Percentiles rank a stretch among this genome's conserved stretches.
These are phyloP conservation scores for Pterulicium gracile DNA, from an alignment of 1,284 basidiomycete species.

Conservation along the genomic window DNA sequence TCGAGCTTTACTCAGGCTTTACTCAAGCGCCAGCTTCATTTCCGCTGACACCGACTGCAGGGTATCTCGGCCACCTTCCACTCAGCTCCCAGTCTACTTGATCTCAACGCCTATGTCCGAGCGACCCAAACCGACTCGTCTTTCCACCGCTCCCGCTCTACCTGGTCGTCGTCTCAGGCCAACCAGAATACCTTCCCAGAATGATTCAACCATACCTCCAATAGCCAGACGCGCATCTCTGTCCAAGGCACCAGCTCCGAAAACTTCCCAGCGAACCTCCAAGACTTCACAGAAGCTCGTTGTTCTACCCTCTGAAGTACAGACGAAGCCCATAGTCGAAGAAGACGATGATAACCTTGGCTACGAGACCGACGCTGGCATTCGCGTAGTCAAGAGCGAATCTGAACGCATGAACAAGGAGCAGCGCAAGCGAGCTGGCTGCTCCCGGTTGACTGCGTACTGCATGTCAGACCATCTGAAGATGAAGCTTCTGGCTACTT, in stretches of 20 bases:
- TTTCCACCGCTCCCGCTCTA: not conserved
- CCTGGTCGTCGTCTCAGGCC: not conserved
- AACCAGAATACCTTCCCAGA: not conserved
- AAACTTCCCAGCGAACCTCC: slow-evolving; percentile 63
- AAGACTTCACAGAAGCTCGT: slow-evolving; percentile 92
- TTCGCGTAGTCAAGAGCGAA: slow-evolving; percentile 62
- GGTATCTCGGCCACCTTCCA: too few relatives aligned
- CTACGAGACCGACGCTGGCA: slow-evolving; percentile 52
- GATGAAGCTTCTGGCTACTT: slow-evolving; percentile 72
- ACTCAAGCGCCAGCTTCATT: too few relatives aligned
- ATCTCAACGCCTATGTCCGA: too few relatives aligned
- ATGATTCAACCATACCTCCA: not conserved
- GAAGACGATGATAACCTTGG: slow-evolving; percentile 43
- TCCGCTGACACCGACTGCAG: too few relatives aligned
- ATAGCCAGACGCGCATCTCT: slow-evolving; percentile 15
- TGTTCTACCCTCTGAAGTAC: slow-evolving; percentile 81
- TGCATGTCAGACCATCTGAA: slow-evolving; percentile 77
- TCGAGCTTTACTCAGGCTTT: too few relatives aligned
- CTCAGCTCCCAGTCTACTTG: too few relatives aligned
- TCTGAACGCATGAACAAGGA: slow-evolving; percentile 75
- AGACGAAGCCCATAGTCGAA: slow-evolving; percentile 67
- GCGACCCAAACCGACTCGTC: not conserved
- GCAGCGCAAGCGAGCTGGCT: slow-evolving; percentile 65
- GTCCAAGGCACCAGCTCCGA: slow-evolving; percentile 28
- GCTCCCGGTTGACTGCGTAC: slow-evolving; percentile 77